Percentiles rank a stretch among this genome's conserved stretches.
These are phyloP conservation scores for Plenodomus tracheiphilus DNA, from an alignment of 2,329 filamentous ascomycete genomes.

Conservation along the genomic window DNA sequence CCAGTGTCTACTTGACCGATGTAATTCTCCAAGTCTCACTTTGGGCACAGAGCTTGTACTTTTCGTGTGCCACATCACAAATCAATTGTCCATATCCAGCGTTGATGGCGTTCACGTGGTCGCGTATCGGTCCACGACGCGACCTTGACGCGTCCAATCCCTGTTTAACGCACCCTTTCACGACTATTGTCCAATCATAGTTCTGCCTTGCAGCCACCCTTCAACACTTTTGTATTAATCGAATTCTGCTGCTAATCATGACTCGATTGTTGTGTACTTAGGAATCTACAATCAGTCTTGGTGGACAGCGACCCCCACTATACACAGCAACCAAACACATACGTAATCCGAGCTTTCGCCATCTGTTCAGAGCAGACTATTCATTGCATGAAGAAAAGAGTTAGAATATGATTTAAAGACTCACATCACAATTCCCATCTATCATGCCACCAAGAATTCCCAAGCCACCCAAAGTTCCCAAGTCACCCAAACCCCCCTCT, in stretches of 20 bases:
- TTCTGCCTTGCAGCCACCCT: neutral
- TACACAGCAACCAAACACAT: no score
- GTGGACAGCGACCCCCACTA: no score
- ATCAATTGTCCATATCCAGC: no score
- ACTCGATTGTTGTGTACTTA: no score
- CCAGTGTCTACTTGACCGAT: no score
- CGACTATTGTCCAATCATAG: neutral
- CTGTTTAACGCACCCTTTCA: neutral
- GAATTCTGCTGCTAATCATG: neutral
- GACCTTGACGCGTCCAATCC: neutral
- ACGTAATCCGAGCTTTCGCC: no score
- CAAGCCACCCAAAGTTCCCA: neutral
- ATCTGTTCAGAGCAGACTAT: no score
- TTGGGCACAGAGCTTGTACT: no score
- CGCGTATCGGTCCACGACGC: neutral
- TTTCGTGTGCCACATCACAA: no score
- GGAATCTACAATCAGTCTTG: no score
- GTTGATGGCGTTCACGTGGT: neutral
- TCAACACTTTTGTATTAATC: neutral
- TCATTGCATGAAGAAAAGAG: neutral
- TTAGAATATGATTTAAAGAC: neutral
- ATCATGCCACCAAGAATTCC: neutral
- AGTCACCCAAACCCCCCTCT: slow-evolving; percentile 11
- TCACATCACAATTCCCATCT: neutral
- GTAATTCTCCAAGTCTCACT: no score